These are phyloP conservation scores for Daldinia eschscholtzii DNA, from an alignment of 2,329 filamentous ascomycete genomes.

Conservation along the genomic window DNA sequence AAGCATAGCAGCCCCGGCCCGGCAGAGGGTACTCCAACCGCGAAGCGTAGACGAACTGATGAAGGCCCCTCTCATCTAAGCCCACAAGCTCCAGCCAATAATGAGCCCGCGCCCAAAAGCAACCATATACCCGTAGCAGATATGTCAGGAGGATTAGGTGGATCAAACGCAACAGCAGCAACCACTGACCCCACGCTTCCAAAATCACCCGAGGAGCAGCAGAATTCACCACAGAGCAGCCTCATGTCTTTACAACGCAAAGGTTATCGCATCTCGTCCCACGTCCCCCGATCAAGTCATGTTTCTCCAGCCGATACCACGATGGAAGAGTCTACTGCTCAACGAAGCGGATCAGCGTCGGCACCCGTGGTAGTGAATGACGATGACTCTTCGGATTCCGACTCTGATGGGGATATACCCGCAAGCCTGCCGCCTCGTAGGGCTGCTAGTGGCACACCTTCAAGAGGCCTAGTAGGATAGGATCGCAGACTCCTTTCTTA, in stretches of 20 bases:
- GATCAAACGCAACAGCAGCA: conserved; percentile 48
- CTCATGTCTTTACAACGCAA: conserved; percentile 50
- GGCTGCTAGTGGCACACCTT: conserved; percentile 19
- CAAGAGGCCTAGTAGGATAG: conserved; percentile 30
- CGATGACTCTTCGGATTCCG: conserved; percentile 35
- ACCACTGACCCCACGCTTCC: conserved; percentile 44
- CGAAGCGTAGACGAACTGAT: conserved; percentile 50
- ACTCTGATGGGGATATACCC: conserved; percentile 51
- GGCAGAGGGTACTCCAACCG: conserved; percentile 39
- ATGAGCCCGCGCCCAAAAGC: conserved; percentile 21
- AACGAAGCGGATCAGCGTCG: conserved; percentile 43
- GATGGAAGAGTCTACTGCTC: conserved; percentile 16
- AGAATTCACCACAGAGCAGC: conserved; percentile 38
- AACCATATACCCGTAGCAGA: conserved; percentile 47
- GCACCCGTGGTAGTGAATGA: conserved; percentile 47
- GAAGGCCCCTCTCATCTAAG: conserved; percentile 21
- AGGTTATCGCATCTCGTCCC: conserved; percentile 51
- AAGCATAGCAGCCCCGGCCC: conserved; percentile 41
- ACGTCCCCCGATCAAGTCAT: conserved; percentile 36
- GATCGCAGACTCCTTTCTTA: no score
- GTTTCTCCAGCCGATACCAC: conserved; percentile 27
- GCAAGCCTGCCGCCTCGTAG: conserved; percentile 46
- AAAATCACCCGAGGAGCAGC: not conserved
- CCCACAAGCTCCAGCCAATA: conserved; percentile 9
- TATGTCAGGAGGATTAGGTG: conserved; percentile 49